A percentile compares a stretch with the other conserved stretches of the same genome.
These are phyloP conservation scores for Gossypium davidsonii DNA, from an alignment of 441 rosid genomes.

Conservation along the genomic window DNA sequence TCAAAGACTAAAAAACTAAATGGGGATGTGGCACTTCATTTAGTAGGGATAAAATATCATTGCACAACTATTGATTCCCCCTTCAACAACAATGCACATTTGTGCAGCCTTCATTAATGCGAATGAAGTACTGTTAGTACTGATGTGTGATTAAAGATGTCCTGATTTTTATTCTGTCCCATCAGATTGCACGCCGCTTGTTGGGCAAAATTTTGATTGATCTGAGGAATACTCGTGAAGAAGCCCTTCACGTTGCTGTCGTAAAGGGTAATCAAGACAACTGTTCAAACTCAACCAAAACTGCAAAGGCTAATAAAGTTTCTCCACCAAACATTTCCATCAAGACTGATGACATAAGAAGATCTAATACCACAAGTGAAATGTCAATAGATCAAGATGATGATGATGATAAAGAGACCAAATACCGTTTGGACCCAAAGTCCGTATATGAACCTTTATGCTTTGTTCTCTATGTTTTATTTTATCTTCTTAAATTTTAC, in stretches of 20 bases:
- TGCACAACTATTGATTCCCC: neutral
- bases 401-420: constrained; percentile 90
- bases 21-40: neutral
- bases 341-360: constrained; percentile 58
- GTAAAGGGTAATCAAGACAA: constrained; percentile 73
- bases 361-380: constrained; percentile 57
- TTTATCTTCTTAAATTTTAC: constrained; percentile 8
- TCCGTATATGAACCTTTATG: constrained; percentile 19
- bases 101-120: neutral
- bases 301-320: constrained; percentile 46
- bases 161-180: constrained; percentile 7
- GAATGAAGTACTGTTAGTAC: neutral
- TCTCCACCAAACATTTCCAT: constrained; percentile 43
- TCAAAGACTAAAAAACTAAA: neutral
- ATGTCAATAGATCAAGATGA: constrained; percentile 70
- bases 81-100: neutral
- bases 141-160: neutral
- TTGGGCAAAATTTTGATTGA: constrained; percentile 98
- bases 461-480: neutral
- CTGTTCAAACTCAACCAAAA: constrained; percentile 31
- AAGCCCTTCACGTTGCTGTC: constrained; percentile 87
- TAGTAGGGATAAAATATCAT: neutral
- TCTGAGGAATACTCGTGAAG: constrained; percentile 92
- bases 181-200: constrained; percentile 93
- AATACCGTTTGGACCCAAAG: constrained; percentile 99